These are phyloP conservation scores for Eustoma russellianum DNA, from an alignment of 257 asterid genomes.

Conservation along the genomic window DNA sequence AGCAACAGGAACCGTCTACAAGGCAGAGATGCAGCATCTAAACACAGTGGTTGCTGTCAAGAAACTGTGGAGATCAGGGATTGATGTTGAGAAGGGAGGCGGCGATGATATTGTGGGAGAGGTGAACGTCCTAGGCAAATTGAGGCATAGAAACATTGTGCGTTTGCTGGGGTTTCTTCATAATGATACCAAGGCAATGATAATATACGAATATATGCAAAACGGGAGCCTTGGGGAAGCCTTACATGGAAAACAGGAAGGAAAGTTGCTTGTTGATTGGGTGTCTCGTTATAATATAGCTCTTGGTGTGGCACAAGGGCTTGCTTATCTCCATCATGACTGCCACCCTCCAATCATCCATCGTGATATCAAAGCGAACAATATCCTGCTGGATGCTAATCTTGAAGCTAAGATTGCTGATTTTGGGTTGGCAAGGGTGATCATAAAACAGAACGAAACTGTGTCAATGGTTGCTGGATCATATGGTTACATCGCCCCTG, in stretches of 20 bases:
- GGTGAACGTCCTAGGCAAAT: slow-evolving; percentile 50
- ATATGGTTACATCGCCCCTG: slow-evolving; percentile 75
- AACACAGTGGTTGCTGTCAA: slow-evolving; percentile 59
- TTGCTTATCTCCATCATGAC: slow-evolving; percentile 56
- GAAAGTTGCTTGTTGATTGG: slow-evolving; percentile 55
- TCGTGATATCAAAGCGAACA: slow-evolving; percentile 55
- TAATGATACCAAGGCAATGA: slow-evolving; percentile 54
- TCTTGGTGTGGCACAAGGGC: slow-evolving; percentile 59
- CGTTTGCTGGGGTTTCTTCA: slow-evolving; percentile 56
- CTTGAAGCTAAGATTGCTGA: slow-evolving; percentile 63
- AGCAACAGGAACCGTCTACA: slow-evolving; percentile 64
- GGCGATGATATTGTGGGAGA: slow-evolving; percentile 56
- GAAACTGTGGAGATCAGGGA: slow-evolving; percentile 57
- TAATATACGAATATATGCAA: slow-evolving; percentile 50
- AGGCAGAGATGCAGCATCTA: slow-evolving; percentile 45
- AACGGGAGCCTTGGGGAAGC: slow-evolving; percentile 64
- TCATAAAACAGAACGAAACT: slow-evolving; percentile 51
- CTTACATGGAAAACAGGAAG: slow-evolving; percentile 46
- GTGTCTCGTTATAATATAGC: slow-evolving; percentile 56
- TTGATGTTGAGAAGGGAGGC: slow-evolving; percentile 46
- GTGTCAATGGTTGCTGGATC: slow-evolving; percentile 75
- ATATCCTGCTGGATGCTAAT: slow-evolving; percentile 50
- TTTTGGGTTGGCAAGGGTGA: slow-evolving; percentile 56
- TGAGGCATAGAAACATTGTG: slow-evolving; percentile 60
- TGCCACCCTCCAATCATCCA: slow-evolving; percentile 59